These are phyloP conservation scores for Naematelia aurantialba DNA, from an alignment of 768 basidiomycete species.

Conservation along the genomic window DNA sequence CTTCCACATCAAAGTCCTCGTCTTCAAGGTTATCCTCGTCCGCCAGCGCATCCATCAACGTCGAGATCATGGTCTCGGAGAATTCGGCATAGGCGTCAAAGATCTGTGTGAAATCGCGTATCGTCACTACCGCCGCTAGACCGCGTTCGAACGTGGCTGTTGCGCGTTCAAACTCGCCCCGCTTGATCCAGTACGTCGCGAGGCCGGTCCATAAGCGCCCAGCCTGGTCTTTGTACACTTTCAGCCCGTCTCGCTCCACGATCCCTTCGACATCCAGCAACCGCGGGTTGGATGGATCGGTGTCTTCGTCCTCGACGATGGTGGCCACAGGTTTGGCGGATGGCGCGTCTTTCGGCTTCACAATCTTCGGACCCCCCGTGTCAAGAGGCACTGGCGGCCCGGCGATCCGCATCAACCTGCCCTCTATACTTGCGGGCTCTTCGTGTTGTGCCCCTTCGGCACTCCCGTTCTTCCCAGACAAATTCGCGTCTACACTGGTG, in stretches of 20 bases:
- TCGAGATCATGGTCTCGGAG: slow-evolving; percentile 79
- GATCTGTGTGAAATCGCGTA: slow-evolving; percentile 95
- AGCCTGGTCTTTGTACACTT: slow-evolving; percentile 91
- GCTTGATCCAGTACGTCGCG: slow-evolving; percentile 97
- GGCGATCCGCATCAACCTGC: slow-evolving; percentile 67
- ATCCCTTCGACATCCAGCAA: slow-evolving; percentile 84
- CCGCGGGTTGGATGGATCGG: slow-evolving; percentile 66
- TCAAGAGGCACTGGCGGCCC: slow-evolving; percentile 61
- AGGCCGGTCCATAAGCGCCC: slow-evolving; percentile 93
- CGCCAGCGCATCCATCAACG: slow-evolving; percentile 79
- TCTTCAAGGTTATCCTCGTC: slow-evolving; percentile 71
- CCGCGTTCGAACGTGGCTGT: slow-evolving; percentile 84
- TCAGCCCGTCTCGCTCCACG: slow-evolving; percentile 77
- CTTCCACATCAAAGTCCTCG: slow-evolving; percentile 65
- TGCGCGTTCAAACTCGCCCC: slow-evolving; percentile 86
- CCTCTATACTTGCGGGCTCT: slow-evolving; percentile 56
- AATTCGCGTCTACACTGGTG: too few species aligned
- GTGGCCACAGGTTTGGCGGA: slow-evolving; percentile 7
- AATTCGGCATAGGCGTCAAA: slow-evolving; percentile 97
- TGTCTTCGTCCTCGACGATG: slow-evolving; percentile 62
- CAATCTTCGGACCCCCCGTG: slow-evolving; percentile 53
- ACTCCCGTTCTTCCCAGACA: slow-evolving; percentile 10
- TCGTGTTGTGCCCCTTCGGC: not conserved
- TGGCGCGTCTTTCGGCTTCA: slow-evolving; percentile 52
- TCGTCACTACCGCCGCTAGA: slow-evolving; percentile 75